Conservation (phyloP, 2,329 filamentous ascomycete species). For the Aureobasidium leucospermi region DNA sequence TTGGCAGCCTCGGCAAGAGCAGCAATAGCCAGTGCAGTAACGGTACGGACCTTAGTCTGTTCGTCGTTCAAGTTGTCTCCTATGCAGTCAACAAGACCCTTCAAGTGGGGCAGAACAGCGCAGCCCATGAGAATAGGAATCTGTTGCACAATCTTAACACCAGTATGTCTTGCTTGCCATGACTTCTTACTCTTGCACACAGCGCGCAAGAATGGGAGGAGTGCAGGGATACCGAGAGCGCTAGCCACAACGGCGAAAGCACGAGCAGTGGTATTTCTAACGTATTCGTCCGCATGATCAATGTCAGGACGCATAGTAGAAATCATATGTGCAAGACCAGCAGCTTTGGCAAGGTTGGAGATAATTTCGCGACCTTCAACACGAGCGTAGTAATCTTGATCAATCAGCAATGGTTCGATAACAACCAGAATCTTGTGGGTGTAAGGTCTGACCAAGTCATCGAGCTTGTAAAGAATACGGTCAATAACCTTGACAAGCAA, state of each 20-base stretch:
- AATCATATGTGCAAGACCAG: constrained; percentile 97
- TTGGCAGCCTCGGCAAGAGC: constrained; percentile 93
- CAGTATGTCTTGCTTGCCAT: constrained; percentile 95
- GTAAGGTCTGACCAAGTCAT: constrained; percentile 90
- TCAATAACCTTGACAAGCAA: constrained; percentile 98
- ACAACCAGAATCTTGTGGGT: constrained; percentile 98
- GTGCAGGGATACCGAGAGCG: constrained; percentile 86
- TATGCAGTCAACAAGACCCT: constrained; percentile 93
- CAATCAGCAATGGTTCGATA: constrained; percentile 97
- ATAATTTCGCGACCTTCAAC: constrained; percentile 98
- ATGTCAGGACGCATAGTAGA: constrained; percentile 99
- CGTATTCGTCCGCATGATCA: constrained; percentile 96
- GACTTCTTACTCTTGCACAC: constrained; percentile 98
- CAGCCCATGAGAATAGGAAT: constrained; percentile 99
- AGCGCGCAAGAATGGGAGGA: constrained; percentile 88
- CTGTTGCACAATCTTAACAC: constrained; percentile 98
- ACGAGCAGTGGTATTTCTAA: constrained; percentile 92
- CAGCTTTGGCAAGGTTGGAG: constrained; percentile 93
- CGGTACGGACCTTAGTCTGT: constrained; percentile 94
- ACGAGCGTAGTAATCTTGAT: constrained; percentile 98
- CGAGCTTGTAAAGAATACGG: constrained; percentile 94
- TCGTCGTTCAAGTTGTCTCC: constrained; percentile 94
- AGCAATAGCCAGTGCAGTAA: constrained; percentile 89
- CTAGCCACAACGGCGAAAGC: constrained; percentile 97
- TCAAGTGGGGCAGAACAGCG: constrained; percentile 88